A percentile compares a stretch with the other conserved stretches of the same genome.
phyloP scores from a whole-genome alignment of 2,329 filamentous ascomycete genomes.

The Lanzia echinophila region DNA sequence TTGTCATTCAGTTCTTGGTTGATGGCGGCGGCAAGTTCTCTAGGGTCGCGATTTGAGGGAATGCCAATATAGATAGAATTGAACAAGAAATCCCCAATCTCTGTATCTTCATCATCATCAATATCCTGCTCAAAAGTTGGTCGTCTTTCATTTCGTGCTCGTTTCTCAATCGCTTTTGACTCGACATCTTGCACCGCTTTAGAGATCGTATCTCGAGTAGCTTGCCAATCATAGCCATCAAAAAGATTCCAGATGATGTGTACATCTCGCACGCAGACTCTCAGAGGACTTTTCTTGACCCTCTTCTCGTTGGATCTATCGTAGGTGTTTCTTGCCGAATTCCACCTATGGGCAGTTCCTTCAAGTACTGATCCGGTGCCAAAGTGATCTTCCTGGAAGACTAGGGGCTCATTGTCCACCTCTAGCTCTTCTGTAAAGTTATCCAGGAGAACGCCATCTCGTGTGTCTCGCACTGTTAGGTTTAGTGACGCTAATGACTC shows the following conservation, averaged over 20 bases:
- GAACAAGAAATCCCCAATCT: constrained; percentile 92
- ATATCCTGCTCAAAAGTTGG: constrained; percentile 56
- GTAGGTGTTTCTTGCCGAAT: constrained; percentile 70
- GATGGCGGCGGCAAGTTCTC: constrained; percentile 74
- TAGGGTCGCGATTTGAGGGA: constrained; percentile 76
- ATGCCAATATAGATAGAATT: constrained; percentile 98
- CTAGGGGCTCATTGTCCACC: constrained; percentile 54
- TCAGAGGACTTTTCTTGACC: constrained; percentile 62
- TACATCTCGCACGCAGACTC: constrained; percentile 73
- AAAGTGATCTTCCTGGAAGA: constrained; percentile 76
- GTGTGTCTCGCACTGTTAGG: constrained; percentile 34
- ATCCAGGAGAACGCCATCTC: constrained; percentile 41
- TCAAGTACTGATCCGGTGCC: constrained; percentile 52
- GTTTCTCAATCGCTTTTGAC: constrained; percentile 69
- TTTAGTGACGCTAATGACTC: constrained; percentile 22
- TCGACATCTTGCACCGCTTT: constrained; percentile 88
- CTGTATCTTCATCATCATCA: constrained; percentile 75
- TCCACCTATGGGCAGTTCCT: constrained; percentile 71
- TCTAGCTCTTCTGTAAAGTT: constrained; percentile 34
- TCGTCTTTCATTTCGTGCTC: constrained; percentile 50
- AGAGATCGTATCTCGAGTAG: constrained; percentile 77
- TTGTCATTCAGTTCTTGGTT: constrained; percentile 84
- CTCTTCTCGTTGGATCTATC: constrained; percentile 56
- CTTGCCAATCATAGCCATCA: constrained; percentile 94
- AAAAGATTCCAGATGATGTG: constrained; percentile 97